Conservation (phyloP, 106 monocot genomes). For the Agapanthus africanus region DNA sequence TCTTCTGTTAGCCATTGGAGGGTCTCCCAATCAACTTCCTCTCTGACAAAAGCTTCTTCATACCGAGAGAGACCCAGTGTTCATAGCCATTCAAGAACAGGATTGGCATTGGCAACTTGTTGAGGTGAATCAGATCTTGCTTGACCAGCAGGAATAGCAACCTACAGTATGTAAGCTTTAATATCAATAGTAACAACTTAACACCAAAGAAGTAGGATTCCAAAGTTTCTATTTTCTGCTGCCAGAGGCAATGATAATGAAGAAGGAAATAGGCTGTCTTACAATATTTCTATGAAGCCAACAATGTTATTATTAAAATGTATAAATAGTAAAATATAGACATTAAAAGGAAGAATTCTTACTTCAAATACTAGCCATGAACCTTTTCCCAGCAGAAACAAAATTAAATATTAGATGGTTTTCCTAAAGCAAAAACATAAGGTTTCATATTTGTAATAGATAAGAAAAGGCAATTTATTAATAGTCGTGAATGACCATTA, state of each 20-base stretch:
- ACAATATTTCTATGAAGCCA: not conserved
- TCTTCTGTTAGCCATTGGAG: constrained; percentile 7
- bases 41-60: constrained; percentile 39
- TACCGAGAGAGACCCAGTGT: constrained; percentile 67
- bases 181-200: not conserved
- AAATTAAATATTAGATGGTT: no score
- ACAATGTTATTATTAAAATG: no score
- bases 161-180: not conserved
- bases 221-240: not conserved
- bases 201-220: not conserved
- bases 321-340: no score
- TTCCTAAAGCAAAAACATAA: no score
- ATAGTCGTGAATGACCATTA: no score
- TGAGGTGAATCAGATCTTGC: not conserved
- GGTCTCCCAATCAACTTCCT: constrained; percentile 5
- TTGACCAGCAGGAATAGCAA: not conserved
- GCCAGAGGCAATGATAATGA: not conserved
- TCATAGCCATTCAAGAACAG: constrained; percentile 57
- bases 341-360: no score
- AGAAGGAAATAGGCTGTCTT: not conserved
- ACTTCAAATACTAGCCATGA: no score
- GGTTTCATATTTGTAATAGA: no score
- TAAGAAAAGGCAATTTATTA: no score
- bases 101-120: constrained; percentile 26
- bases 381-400: no score